phyloP scores from a whole-genome alignment of 2,329 filamentous ascomycete species.

The Fusarium humuli region DNA sequence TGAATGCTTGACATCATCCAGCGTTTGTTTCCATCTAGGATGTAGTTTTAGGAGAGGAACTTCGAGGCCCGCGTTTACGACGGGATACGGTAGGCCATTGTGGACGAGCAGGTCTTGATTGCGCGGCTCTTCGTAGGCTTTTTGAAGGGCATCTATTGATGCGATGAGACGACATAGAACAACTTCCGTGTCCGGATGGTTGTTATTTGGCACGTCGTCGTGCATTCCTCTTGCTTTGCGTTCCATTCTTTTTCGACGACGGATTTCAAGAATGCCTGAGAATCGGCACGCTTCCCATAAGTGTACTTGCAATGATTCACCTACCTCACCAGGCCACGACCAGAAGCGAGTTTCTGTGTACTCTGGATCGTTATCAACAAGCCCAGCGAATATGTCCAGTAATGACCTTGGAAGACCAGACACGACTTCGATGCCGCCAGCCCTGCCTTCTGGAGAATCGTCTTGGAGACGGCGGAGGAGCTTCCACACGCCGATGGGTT shows the following conservation, averaged over 20 bases:
- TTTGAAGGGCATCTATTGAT: constrained; percentile 39
- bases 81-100: constrained; percentile 37
- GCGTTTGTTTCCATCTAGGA: constrained; percentile 29
- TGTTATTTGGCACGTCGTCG: neutral
- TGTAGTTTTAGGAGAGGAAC: constrained; percentile 33
- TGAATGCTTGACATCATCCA: constrained; percentile 28
- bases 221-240: constrained; percentile 11
- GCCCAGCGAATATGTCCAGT: constrained; percentile 36
- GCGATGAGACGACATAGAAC: constrained; percentile 41
- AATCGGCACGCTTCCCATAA: constrained; percentile 43
- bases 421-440: constrained; percentile 29
- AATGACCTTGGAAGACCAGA: constrained; percentile 39
- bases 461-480: constrained; percentile 37
- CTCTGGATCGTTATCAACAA: constrained; percentile 37
- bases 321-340: constrained; percentile 39
- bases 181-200: constrained; percentile 26
- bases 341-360: constrained; percentile 36
- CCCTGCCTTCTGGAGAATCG: constrained; percentile 14
- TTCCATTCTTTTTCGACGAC: constrained; percentile 33
- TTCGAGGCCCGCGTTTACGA: constrained; percentile 36
- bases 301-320: constrained; percentile 40
- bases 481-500: constrained; percentile 41
- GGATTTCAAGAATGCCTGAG: constrained; percentile 38
- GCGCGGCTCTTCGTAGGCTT: constrained; percentile 35
- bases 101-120: constrained; percentile 38